phyloP scores from a whole-genome alignment of 2,329 filamentous ascomycete genomes.

The Talaromyces sp. region DNA sequence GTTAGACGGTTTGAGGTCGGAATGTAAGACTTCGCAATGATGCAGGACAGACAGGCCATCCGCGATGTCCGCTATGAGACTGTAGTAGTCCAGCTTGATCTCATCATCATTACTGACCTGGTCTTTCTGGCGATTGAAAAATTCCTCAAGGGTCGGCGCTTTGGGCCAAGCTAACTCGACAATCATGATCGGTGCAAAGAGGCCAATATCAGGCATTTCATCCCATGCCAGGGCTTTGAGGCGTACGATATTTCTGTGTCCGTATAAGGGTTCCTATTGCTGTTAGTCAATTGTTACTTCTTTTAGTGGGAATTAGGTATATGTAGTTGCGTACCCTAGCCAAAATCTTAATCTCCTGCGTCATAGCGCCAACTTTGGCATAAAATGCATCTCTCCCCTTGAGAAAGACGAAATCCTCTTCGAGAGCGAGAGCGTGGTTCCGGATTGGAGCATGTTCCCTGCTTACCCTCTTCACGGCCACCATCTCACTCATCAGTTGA shows the following conservation, averaged over 20 bases:
- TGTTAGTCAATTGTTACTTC: background rate
- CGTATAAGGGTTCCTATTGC: background rate
- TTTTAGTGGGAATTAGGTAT: background rate
- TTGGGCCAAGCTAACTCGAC: background rate
- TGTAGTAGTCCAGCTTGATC: background rate
- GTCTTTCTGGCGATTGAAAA: background rate
- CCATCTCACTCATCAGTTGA: background rate
- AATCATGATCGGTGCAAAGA: background rate
- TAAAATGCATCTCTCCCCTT: slow-evolving; percentile 3
- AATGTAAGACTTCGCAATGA: slow-evolving; percentile 1
- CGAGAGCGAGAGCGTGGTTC: background rate
- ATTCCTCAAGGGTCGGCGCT: background rate
- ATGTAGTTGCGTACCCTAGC: background rate
- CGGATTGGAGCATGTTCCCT: background rate
- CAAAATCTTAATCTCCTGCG: slow-evolving; percentile 1
- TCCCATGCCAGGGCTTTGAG: background rate
- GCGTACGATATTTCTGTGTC: background rate
- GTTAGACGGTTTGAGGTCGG: background rate
- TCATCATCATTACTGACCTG: background rate
- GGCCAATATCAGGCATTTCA: background rate
- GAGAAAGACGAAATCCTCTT: background rate
- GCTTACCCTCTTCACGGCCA: background rate
- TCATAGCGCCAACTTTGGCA: background rate
- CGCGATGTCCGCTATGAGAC: slow-evolving; percentile 5
- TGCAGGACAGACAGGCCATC: background rate